phyloP scores from a whole-genome alignment of 208 protist genomes.

The Leishmania martiniquensis region DNA sequence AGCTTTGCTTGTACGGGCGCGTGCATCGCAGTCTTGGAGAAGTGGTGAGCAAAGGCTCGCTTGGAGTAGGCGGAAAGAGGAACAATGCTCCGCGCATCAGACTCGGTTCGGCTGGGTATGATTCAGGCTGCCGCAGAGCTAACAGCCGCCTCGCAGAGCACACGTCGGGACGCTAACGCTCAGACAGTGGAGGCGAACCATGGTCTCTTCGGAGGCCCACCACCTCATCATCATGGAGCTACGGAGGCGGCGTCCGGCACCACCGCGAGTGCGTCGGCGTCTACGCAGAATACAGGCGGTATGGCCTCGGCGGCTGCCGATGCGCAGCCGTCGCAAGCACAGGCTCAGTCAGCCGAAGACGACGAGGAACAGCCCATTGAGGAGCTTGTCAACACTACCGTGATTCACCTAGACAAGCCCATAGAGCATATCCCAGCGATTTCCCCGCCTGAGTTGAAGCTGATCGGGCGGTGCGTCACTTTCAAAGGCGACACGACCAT shows the following conservation, averaged over 20 bases:
- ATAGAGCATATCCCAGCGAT: conserved; percentile 68
- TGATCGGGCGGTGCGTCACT: conserved; percentile 81
- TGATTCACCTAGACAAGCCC: conserved; percentile 57
- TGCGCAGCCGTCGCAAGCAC: background rate
- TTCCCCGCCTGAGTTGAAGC: conserved; percentile 66
- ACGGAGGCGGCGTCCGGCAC: background rate
- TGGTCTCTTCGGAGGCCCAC: background rate
- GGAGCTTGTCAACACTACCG: conserved; percentile 29
- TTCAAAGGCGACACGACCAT: conserved; percentile 68
- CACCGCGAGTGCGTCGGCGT: background rate
- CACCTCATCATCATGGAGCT: background rate
- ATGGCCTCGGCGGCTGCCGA: background rate
- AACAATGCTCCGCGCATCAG: background rate
- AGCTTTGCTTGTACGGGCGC: too few relatives aligned
- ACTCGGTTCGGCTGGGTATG: background rate
- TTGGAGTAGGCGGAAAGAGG: background rate
- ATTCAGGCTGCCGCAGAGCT: background rate
- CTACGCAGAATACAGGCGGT: background rate
- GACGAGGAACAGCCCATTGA: conserved; percentile 37
- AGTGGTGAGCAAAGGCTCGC: too few relatives aligned
- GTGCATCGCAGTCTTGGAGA: too few relatives aligned
- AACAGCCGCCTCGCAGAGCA: background rate
- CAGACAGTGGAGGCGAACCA: background rate
- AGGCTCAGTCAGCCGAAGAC: background rate
- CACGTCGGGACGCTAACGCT: too few relatives aligned